Base-by-base conservation (phyloP, 495 filamentous ascomycete genomes). In the Talaromyces liani region DNA sequence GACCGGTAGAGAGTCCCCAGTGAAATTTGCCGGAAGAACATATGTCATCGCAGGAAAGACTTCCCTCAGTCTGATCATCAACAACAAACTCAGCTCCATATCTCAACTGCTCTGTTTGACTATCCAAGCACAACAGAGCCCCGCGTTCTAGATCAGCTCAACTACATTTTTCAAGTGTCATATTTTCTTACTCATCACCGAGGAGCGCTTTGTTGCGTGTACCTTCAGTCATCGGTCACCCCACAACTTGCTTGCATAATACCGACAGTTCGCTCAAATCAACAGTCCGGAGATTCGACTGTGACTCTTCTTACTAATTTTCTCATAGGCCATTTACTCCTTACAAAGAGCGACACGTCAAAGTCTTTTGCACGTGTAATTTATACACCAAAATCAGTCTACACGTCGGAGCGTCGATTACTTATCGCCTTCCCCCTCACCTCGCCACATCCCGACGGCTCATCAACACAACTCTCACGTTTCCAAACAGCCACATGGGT, bases 161-260 rank as follows among this genome's bases (percentile, higher is more conserved):
- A 41, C 36, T 9, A 6, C n/a, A 18, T n/a, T 9, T 49, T 20
- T 49, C 45, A 8, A 49, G 45, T 41, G 8, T 49, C 45, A 18
- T 49, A 49, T 20, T 49, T 7, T 18, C 18, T 18, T 20, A 49
- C 45, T 49, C 45, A 49, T 9, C n/a, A 22, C 36, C 22, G 36
- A 41, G 58, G 58, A 41, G 33, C 58, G 58, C 58, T 60, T 60
- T 45, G 58, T 39, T 60, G 58, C 60, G 60, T 62, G 41, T 56
- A 22, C 41, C 45, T 8, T 24, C 51, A 54, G 20, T 25, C 22
- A 27, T 54, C 8, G 39, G 9, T n/a, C 58, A 60, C 58, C 58
- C 58, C 58, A 41, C 58, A n/a, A 60, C 39, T 24, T 41, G 25
- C 39, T 22, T 34, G 20, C 16, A 41, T 59, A 49, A 39, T 60